phyloP scores from a whole-genome alignment of 2,329 filamentous ascomycete genomes.

The Xylariaceae sp. region DNA sequence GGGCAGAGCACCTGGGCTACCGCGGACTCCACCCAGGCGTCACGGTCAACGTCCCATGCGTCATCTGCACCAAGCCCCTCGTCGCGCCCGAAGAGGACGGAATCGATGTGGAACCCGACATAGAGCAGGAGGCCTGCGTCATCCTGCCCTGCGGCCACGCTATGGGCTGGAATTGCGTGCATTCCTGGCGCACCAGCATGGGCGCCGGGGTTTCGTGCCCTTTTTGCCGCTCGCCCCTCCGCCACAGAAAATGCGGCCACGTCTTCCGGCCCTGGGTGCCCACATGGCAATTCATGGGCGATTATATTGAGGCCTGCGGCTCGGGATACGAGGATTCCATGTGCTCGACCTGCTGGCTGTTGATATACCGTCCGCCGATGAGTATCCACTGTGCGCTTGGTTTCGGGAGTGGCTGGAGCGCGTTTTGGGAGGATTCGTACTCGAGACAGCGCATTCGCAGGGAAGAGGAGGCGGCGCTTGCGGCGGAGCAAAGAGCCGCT shows the following conservation, averaged over 20 bases:
- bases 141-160: constrained; percentile 4
- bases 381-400: too few species aligned
- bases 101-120: background rate
- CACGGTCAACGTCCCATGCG: background rate
- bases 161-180: background rate
- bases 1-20: constrained; percentile 1
- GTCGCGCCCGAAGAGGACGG: background rate
- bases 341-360: background rate
- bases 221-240: background rate
- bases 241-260: background rate
- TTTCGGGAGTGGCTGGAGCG: too few species aligned
- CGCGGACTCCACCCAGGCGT: background rate
- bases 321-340: background rate
- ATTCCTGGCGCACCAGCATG: background rate
- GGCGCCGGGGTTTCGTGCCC: background rate
- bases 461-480: too few species aligned
- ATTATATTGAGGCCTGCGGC: background rate
- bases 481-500: too few species aligned
- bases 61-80: constrained; percentile 1
- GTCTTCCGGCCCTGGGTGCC: background rate
- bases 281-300: background rate
- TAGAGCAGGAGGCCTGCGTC: background rate
- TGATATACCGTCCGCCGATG: background rate
- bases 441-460: too few species aligned
- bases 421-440: too few species aligned